phyloP scores from a whole-genome alignment of 2,329 filamentous ascomycete genomes.

The Curvularia sp. region DNA sequence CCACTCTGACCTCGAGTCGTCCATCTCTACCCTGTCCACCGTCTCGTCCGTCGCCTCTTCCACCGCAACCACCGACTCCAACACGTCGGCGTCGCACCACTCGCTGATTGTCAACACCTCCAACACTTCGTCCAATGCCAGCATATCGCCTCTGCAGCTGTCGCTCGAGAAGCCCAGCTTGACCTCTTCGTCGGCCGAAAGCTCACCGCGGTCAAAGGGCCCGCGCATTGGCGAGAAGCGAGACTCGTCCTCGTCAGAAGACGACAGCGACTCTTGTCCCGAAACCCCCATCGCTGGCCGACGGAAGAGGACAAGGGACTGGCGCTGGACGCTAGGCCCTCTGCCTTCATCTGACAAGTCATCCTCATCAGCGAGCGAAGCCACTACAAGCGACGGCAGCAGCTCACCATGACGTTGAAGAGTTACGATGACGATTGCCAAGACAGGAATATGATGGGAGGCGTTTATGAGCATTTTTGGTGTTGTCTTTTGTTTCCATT shows the following conservation, averaged over 20 bases:
- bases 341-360: conserved; percentile 40
- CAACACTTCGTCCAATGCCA: conserved; percentile 23
- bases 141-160: conserved; percentile 24
- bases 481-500: conserved; percentile 6
- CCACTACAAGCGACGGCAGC: conserved; percentile 41
- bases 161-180: conserved; percentile 16
- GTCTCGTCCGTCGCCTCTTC: conserved; percentile 26
- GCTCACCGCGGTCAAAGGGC: conserved; percentile 33
- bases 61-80: conserved; percentile 14
- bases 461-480: conserved; percentile 20
- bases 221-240: conserved; percentile 53
- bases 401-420: conserved; percentile 20
- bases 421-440: not conserved
- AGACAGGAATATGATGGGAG: not conserved
- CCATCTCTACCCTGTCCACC: conserved; percentile 45
- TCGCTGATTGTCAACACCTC: conserved; percentile 19
- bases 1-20: conserved; percentile 62
- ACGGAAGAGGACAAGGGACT: conserved; percentile 62
- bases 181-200: conserved; percentile 33
- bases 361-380: conserved; percentile 33
- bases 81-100: conserved; percentile 27
- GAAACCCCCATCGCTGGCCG: conserved; percentile 62
- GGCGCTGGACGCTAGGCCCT: conserved; percentile 65
- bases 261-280: conserved; percentile 59
- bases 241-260: conserved; percentile 54